A percentile compares a stretch with the other conserved stretches of the same genome.
Conservation (phyloP, 2,329 filamentous ascomycete species). For the Davidsoniella virescens region DNA sequence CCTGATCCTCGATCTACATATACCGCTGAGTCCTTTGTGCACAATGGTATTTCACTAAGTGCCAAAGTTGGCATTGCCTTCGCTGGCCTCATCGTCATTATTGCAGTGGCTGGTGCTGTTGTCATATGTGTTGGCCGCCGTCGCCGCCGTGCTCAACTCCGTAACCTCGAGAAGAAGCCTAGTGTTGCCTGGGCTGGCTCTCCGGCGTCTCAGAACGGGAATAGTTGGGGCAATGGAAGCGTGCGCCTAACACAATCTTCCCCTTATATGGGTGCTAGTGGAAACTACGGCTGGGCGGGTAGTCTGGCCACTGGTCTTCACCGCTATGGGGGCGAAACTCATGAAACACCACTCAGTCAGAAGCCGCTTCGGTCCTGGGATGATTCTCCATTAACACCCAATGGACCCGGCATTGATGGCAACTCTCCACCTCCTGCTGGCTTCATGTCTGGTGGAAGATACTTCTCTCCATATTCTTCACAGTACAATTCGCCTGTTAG, state of each 20-base stretch:
- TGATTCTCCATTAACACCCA: slow-evolving; percentile 29
- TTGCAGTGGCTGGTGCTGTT: slow-evolving; percentile 32
- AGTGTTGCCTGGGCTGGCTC: slow-evolving; percentile 4
- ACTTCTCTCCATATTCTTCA: slow-evolving; percentile 44
- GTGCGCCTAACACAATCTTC: not conserved
- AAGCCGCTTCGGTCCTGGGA: slow-evolving; percentile 36
- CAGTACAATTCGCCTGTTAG: slow-evolving; percentile 43
- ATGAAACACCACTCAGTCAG: slow-evolving; percentile 38
- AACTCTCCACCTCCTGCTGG: too few relatives aligned
- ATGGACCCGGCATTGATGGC: too few relatives aligned
- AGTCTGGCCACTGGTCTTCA: slow-evolving; percentile 1
- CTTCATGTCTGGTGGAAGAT: slow-evolving; percentile 18
- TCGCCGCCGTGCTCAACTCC: slow-evolving; percentile 35
- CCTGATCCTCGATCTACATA: slow-evolving; percentile 27
- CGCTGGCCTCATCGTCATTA: slow-evolving; percentile 31
- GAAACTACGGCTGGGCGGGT: slow-evolving; percentile 5
- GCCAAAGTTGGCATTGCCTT: slow-evolving; percentile 43
- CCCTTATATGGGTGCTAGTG: not conserved
- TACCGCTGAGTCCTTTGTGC: slow-evolving; percentile 24
- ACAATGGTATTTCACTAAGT: slow-evolving; percentile 33
- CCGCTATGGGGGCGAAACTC: not conserved
- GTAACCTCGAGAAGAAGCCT: slow-evolving; percentile 24
- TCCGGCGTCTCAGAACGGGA: slow-evolving; percentile 19
- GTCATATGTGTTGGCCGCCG: slow-evolving; percentile 42
- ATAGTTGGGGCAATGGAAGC: slow-evolving; percentile 22